Percentiles rank a stretch among this genome's conserved stretches.
Evolutionary conservation across 2,329 filamentous ascomycete genomes (phyloP).

Genomic region (Aspergillus bombycis): DNA sequence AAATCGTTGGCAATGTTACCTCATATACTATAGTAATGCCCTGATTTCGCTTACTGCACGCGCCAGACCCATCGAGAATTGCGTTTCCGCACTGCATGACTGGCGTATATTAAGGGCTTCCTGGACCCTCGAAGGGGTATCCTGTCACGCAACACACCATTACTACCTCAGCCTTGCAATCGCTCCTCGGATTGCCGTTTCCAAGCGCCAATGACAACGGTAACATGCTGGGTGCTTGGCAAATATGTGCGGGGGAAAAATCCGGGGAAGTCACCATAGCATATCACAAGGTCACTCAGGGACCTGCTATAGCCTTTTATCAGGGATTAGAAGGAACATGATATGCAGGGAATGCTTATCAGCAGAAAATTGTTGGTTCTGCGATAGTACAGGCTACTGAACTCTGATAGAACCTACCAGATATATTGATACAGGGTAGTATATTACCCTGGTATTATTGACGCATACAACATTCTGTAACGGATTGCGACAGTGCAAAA

Average conservation of each 20-base stretch:
- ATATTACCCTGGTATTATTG: slow-evolving; percentile 1
- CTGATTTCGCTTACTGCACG: slow-evolving; percentile 9
- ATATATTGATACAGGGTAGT: slow-evolving; percentile 3
- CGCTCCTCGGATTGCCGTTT: not conserved
- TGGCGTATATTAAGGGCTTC: not conserved
- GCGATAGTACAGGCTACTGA: not conserved
- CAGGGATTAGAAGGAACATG: not conserved
- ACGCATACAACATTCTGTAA: slow-evolving; percentile 1
- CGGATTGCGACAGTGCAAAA: not conserved
- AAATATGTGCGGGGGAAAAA: slow-evolving; percentile 11
- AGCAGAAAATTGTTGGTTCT: slow-evolving; percentile 5
- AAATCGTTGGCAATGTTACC: slow-evolving; percentile 9
- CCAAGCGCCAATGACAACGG: slow-evolving; percentile 3
- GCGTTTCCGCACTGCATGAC: slow-evolving; percentile 1
- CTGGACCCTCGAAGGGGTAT: not conserved
- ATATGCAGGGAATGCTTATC: slow-evolving; percentile 15
- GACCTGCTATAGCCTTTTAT: not conserved
- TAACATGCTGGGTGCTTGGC: slow-evolving; percentile 14
- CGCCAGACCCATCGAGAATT: slow-evolving; percentile 12
- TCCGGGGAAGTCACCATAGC: slow-evolving; percentile 9
- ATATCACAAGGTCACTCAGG: slow-evolving; percentile 2
- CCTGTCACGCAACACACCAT: not conserved
- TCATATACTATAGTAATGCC: slow-evolving; percentile 2
- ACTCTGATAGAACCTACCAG: not conserved
- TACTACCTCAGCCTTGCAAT: not conserved